These are phyloP conservation scores for Fusarium xylarioides DNA, from an alignment of 2,329 filamentous ascomycete genomes.

Conservation along the genomic window DNA sequence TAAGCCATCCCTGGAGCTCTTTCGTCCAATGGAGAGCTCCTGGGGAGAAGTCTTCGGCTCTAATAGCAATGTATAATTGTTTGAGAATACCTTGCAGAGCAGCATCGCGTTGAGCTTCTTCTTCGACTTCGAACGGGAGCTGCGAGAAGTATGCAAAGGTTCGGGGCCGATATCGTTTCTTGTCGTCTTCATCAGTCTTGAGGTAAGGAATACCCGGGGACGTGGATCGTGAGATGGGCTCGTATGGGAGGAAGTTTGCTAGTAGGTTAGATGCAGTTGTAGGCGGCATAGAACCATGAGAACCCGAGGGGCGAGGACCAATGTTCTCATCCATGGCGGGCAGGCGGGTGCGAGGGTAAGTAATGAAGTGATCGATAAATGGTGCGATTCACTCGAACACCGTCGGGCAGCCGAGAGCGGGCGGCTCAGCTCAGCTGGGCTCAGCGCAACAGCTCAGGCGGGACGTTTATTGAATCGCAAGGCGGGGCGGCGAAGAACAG, in stretches of 20 bases:
- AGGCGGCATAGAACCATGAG: conserved; percentile 45
- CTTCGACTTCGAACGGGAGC: conserved; percentile 88
- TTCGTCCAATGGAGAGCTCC: conserved; percentile 97
- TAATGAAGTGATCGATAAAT: background rate
- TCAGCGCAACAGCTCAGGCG: conserved; percentile 28
- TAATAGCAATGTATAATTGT: conserved; percentile 90
- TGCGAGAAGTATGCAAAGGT: conserved; percentile 94
- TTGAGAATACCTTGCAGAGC: conserved; percentile 89
- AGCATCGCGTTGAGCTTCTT: conserved; percentile 77
- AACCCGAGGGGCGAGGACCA: conserved; percentile 47
- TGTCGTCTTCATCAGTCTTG: conserved; percentile 60
- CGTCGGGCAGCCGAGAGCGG: conserved; percentile 31
- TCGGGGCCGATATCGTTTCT: conserved; percentile 79
- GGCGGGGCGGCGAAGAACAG: conserved; percentile 14
- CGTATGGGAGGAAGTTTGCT: conserved; percentile 57
- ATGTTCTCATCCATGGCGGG: conserved; percentile 52
- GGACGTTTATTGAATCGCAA: conserved; percentile 30
- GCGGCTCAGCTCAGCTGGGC: conserved; percentile 32
- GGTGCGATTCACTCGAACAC: conserved; percentile 8
- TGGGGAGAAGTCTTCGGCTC: conserved; percentile 91
- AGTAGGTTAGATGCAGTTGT: conserved; percentile 46
- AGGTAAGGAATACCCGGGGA: conserved; percentile 76
- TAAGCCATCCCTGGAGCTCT: conserved; percentile 94
- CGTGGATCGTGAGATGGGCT: conserved; percentile 84
- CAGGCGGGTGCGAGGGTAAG: background rate